These are phyloP conservation scores for Capsicum chinense DNA, from an alignment of 257 asterid genomes.

Conservation along the genomic window DNA sequence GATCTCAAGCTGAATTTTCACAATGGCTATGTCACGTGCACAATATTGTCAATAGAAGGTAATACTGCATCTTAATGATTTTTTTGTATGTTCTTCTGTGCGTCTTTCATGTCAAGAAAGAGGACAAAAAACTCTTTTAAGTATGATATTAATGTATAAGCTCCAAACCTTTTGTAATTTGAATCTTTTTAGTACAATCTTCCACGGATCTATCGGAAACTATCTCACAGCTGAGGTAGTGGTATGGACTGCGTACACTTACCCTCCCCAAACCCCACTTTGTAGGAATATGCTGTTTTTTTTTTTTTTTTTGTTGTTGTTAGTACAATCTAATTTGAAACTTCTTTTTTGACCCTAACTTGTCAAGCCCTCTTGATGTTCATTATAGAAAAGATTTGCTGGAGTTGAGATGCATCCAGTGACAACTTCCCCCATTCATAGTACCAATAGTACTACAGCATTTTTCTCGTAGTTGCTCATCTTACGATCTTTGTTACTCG, in stretches of 20 bases:
- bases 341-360: neutral
- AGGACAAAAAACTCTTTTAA: neutral
- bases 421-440: neutral
- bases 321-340: neutral
- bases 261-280: too few species aligned
- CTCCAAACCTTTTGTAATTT: neutral
- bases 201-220: neutral
- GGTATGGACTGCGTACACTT: too few species aligned
- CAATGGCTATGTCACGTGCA: slow-evolving; percentile 88
- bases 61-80: slow-evolving; percentile 6
- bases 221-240: too few species aligned
- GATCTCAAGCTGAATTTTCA: slow-evolving; percentile 83
- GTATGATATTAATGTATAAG: neutral
- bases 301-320: neutral
- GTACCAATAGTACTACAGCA: too few species aligned
- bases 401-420: neutral
- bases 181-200: neutral
- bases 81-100: neutral
- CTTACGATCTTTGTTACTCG: too few species aligned
- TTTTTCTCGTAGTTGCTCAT: too few species aligned
- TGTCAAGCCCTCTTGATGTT: neutral
- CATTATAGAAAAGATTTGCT: neutral
- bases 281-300: too few species aligned
- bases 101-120: neutral
- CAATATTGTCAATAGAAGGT: slow-evolving; percentile 95